These are phyloP conservation scores for Gossypium longicalyx DNA, from an alignment of 345 rosid genomes.

Conservation along the genomic window DNA sequence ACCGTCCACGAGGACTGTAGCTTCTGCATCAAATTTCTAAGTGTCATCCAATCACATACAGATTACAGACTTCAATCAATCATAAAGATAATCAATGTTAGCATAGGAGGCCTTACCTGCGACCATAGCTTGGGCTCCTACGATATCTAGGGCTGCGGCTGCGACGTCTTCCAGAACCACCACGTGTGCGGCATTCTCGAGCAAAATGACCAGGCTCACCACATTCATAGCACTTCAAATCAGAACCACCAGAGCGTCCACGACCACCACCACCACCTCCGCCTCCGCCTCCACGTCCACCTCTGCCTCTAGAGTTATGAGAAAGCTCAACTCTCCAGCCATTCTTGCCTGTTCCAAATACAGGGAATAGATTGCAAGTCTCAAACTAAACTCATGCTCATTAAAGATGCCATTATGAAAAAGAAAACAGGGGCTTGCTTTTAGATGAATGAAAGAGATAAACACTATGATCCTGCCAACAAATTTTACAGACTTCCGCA, in stretches of 20 bases:
- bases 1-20: conserved; percentile 82
- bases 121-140: conserved; percentile 87
- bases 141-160: conserved; percentile 85
- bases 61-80: background rate
- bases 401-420: background rate
- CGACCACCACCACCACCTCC: conserved; percentile 44
- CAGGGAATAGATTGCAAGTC: background rate
- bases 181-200: conserved; percentile 75
- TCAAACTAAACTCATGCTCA: background rate
- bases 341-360: conserved; percentile 55
- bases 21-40: conserved; percentile 43
- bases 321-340: conserved; percentile 90
- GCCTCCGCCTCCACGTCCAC: conserved; percentile 54
- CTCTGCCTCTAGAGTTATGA: conserved; percentile 69
- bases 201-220: conserved; percentile 95
- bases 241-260: conserved; percentile 84
- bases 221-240: conserved; percentile 86
- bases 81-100: background rate
- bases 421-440: background rate
- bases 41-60: background rate
- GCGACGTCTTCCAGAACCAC: conserved; percentile 66
- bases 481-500: background rate
- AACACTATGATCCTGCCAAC: background rate
- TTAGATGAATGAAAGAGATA: background rate
- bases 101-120: conserved; percentile 38